Percentiles rank a stretch among this genome's conserved stretches.
These are phyloP conservation scores for Laburnicola sp. DNA, from an alignment of 2,329 filamentous ascomycete genomes.

Conservation along the genomic window DNA sequence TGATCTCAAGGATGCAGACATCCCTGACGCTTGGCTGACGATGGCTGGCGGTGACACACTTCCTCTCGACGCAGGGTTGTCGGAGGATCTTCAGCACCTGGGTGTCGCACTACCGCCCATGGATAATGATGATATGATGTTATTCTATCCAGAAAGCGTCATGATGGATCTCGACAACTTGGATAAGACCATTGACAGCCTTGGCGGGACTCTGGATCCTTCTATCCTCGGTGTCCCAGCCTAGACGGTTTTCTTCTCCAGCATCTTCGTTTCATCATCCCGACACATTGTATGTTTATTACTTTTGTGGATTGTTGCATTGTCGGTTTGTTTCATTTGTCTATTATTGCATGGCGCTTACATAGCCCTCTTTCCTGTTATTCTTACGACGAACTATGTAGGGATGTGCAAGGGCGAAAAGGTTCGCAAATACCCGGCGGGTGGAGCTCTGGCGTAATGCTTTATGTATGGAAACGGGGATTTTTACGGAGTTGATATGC, in stretches of 20 bases:
- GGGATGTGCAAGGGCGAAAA: no score
- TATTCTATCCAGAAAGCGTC: slow-evolving; percentile 32
- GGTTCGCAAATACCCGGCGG: no score
- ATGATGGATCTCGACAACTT: slow-evolving; percentile 41
- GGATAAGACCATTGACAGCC: slow-evolving; percentile 39
- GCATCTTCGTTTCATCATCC: background rate
- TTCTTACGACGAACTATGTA: no score
- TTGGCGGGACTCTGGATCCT: slow-evolving; percentile 24
- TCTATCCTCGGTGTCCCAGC: slow-evolving; percentile 15
- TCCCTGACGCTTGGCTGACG: slow-evolving; percentile 38
- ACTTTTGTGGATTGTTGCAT: background rate
- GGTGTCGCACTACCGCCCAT: slow-evolving; percentile 38
- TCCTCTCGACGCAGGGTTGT: slow-evolving; percentile 37
- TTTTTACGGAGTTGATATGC: no score
- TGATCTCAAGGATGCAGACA: slow-evolving; percentile 39
- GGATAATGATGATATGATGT: slow-evolving; percentile 42
- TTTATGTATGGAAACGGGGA: no score
- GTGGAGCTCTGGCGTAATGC: no score
- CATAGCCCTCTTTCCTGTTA: background rate
- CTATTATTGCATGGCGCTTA: slow-evolving; percentile 1
- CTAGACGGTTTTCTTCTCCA: background rate
- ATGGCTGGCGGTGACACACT: slow-evolving; percentile 32
- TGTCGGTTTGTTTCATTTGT: background rate
- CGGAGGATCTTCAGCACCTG: slow-evolving; percentile 35
- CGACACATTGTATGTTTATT: background rate